phyloP scores from a whole-genome alignment of 2,329 filamentous ascomycete species.

The Neocatenulostroma microsporum region DNA sequence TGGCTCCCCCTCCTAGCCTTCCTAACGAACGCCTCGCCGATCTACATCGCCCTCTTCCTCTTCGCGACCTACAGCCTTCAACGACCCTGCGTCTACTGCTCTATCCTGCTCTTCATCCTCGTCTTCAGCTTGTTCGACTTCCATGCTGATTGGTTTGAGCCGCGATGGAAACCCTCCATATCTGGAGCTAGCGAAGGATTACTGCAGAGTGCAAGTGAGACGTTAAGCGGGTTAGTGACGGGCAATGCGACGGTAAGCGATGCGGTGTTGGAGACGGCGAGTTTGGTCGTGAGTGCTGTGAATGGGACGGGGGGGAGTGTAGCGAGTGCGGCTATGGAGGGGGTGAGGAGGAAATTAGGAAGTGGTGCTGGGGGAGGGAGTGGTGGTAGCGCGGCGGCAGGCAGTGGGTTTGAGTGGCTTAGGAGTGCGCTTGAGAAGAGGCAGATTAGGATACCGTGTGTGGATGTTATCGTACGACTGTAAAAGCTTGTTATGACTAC shows the following conservation, averaged over 20 bases:
- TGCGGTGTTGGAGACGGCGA: conserved; percentile 61
- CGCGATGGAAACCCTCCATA: conserved; percentile 44
- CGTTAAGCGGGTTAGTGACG: conserved; percentile 27
- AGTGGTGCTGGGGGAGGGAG: too few relatives aligned
- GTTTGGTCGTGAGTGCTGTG: conserved; percentile 39
- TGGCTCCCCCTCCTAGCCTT: conserved; percentile 1
- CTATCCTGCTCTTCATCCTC: conserved; percentile 86
- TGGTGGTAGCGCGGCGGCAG: conserved; percentile 33
- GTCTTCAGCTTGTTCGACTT: conserved; percentile 96
- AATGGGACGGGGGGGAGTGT: conserved; percentile 64
- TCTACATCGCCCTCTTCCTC: conserved; percentile 51
- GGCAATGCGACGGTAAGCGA: conserved; percentile 27
- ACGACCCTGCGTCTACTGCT: conserved; percentile 96
- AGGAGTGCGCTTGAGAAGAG: conserved; percentile 70
- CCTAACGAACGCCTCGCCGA: conserved; percentile 36
- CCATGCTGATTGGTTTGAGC: conserved; percentile 83
- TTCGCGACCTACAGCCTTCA: conserved; percentile 93
- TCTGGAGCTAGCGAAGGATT: too few relatives aligned
- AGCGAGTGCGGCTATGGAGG: conserved; percentile 59
- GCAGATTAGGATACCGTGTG: conserved; percentile 85
- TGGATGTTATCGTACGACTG: conserved; percentile 67
- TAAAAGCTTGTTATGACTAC: too few relatives aligned
- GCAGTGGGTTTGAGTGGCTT: conserved; percentile 77
- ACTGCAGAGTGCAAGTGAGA: conserved; percentile 28
- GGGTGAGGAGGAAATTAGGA: conserved; percentile 39